Base-by-base conservation (phyloP, 805 yeast species). In the Tetrapisispora taiwanensis region DNA sequence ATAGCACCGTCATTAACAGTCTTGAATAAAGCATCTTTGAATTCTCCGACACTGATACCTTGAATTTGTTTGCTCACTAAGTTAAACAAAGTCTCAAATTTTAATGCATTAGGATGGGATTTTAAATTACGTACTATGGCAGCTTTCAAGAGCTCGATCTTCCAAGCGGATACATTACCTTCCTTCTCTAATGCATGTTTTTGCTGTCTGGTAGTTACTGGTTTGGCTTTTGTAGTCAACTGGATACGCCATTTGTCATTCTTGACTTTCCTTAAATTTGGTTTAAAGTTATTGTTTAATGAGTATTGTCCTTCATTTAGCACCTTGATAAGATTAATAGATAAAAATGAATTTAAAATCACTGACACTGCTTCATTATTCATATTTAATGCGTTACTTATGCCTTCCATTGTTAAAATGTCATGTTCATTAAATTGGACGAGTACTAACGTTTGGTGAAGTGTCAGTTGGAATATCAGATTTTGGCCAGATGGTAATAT, bases 31-130 rank as follows among this genome's bases (percentile, higher is more conserved):
- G 64, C 63, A n/a, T 57, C 60, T 36, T 51, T 58, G 42, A 60
- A 59, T 22, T 62, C 66, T 17, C 66, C 65, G 1, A 58, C 45
- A 48, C 65, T 62, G 34, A 52, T 45, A 1, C 63, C 65, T 9
- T 39, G 42, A 4, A 51, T 33, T 30, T 53, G 55, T 3, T 39
- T 17, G 12, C 47, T 43, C 6, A 54, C 54, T 15, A 36, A 33
- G 2, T 46, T 43, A 7, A 46, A 33, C 15, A 60, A 40, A 9
- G 38, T 42, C 12, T 48, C 47, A 30, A 43, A 46, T 8, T 47
- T 31, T 8, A 51, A 17, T 2, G 52, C 54, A 17, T 38, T 31
- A 4, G 31, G 24, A 19, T 35, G 39, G 1, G 50, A 50, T 36
- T 62, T 62, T 19, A 60, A 20, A 5, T 52, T 45, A 30, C 65